A percentile compares a stretch with the other conserved stretches of the same genome.
phyloP scores from a whole-genome alignment of 2,329 filamentous ascomycete genomes.

The Cercospora beticola region DNA sequence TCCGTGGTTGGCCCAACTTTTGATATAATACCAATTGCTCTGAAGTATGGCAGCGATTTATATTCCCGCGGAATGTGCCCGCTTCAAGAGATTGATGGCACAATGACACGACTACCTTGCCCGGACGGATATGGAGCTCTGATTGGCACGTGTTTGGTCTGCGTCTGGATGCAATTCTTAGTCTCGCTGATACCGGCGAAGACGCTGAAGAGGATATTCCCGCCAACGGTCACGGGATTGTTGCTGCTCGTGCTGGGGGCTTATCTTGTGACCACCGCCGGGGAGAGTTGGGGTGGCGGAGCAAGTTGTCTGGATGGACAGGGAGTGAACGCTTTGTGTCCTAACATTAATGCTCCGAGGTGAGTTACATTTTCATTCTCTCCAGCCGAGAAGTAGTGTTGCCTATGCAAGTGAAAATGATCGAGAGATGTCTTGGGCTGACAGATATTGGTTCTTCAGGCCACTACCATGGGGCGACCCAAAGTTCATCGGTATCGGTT shows the following conservation, averaged over 20 bases:
- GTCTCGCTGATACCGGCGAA: constrained; percentile 21
- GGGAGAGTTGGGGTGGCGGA: constrained; percentile 24
- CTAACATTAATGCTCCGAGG: constrained; percentile 20
- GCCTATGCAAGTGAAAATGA: neutral
- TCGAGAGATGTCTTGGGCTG: neutral
- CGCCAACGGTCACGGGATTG: constrained; percentile 20
- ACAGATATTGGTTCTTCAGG: neutral
- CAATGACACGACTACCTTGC: constrained; percentile 21
- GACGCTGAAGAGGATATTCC: constrained; percentile 23
- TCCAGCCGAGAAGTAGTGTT: neutral
- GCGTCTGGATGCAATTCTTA: constrained; percentile 26
- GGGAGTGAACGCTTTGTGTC: constrained; percentile 22
- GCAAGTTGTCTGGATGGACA: constrained; percentile 22
- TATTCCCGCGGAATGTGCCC: constrained; percentile 18
- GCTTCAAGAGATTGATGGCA: neutral
- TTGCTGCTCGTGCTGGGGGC: constrained; percentile 22
- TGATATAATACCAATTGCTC: constrained; percentile 25
- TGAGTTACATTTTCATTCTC: neutral
- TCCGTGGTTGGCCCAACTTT: constrained; percentile 25
- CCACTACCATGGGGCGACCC: constrained; percentile 25
- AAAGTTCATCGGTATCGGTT: constrained; percentile 24
- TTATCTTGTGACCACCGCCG: constrained; percentile 25
- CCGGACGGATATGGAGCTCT: constrained; percentile 22
- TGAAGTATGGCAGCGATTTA: constrained; percentile 21
- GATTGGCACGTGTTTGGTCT: constrained; percentile 22